These are phyloP conservation scores for Aphanomyces invadans DNA, from an alignment of 352 stramenopile species.

Conservation along the genomic window DNA sequence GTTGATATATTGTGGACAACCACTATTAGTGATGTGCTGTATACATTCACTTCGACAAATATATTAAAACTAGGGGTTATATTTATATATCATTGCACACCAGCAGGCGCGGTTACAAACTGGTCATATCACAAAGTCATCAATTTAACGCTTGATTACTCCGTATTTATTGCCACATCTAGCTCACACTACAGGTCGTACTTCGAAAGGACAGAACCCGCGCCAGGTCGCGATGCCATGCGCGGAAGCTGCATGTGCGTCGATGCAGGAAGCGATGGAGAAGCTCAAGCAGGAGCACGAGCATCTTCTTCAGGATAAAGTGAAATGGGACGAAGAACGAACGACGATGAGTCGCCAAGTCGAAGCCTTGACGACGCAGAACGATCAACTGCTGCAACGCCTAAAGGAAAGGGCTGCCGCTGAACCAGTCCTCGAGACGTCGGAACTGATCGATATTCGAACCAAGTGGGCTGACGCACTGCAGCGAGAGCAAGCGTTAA, in stretches of 20 bases:
- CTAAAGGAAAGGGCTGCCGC: background rate
- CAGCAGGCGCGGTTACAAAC: no score
- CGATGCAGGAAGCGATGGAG: slow-evolving; percentile 54
- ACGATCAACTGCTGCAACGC: slow-evolving; percentile 33
- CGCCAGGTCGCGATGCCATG: slow-evolving; percentile 32
- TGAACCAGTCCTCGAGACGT: slow-evolving; percentile 33
- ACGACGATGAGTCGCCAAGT: slow-evolving; percentile 35
- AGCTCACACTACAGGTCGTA: no score
- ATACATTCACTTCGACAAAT: no score
- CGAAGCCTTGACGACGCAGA: slow-evolving; percentile 30
- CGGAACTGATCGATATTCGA: slow-evolving; percentile 27
- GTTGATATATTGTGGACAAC: no score
- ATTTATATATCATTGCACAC: no score
- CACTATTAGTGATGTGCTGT: no score
- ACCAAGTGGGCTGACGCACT: slow-evolving; percentile 30
- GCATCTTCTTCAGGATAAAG: slow-evolving; percentile 53
- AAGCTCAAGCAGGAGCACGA: slow-evolving; percentile 49
- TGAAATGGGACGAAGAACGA: slow-evolving; percentile 57
- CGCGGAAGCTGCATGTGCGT: slow-evolving; percentile 33
- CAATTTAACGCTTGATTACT: background rate
- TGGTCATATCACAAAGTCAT: no score
- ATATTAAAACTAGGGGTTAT: no score
- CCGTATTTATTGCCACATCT: no score
- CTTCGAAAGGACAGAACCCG: background rate
- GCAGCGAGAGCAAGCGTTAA: background rate